Conservation (phyloP, 116 monocot genomes). For the Trichopus zeylanicus region DNA sequence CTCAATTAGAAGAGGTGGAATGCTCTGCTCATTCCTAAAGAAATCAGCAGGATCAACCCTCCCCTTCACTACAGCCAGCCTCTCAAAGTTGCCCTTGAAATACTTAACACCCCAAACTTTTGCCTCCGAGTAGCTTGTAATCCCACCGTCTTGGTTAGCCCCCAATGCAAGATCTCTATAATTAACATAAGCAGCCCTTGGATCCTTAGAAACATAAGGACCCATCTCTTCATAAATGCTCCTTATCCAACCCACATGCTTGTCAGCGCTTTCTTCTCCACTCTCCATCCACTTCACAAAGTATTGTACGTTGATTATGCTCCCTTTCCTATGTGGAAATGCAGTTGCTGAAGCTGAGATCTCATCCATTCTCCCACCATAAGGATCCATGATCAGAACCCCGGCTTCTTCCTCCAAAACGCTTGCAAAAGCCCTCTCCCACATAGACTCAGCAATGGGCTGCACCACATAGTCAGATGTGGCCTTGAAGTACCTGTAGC, state of each 20-base stretch:
- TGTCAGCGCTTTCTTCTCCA: not conserved
- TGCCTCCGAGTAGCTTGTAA: not conserved
- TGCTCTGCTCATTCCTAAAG: conserved; percentile 42
- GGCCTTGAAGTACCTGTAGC: conserved; percentile 20
- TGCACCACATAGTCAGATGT: conserved; percentile 34
- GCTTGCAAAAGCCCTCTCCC: conserved; percentile 14
- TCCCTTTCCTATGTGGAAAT: conserved; percentile 17
- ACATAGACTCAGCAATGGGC: conserved; percentile 14
- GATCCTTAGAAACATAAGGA: conserved; percentile 30
- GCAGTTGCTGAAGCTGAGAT: conserved; percentile 3
- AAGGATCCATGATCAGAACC: conserved; percentile 21
- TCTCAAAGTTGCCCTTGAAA: conserved; percentile 29
- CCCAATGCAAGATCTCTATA: conserved; percentile 38
- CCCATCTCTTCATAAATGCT: conserved; percentile 16
- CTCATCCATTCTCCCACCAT: conserved; percentile 19
- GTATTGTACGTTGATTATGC: conserved; percentile 12
- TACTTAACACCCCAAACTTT: conserved; percentile 18
- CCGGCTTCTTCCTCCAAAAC: not conserved
- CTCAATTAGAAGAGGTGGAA: conserved; percentile 20
- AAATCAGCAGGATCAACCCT: conserved; percentile 32
- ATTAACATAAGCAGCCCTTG: conserved; percentile 34
- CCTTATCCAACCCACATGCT: conserved; percentile 17
- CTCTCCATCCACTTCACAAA: conserved; percentile 6
- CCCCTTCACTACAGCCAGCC: conserved; percentile 24
- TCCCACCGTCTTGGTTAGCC: not conserved